Conservation (phyloP, 176 grass and related monocot species). For the Aegilops longissima region DNA sequence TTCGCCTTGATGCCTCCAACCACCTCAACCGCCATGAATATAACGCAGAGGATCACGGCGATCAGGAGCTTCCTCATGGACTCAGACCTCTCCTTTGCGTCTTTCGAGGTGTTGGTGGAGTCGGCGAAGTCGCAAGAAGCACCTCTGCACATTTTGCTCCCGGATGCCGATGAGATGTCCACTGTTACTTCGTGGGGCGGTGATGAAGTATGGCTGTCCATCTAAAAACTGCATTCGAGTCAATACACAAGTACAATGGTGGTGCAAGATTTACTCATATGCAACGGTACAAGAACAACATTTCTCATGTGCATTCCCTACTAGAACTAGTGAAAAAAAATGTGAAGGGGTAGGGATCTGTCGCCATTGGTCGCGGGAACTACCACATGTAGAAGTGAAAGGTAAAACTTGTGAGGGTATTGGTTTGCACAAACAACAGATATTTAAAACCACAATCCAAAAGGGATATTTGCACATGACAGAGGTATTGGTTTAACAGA, state of each 20-base stretch:
- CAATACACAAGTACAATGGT: not conserved
- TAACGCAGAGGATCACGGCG: constrained; percentile 73
- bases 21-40: constrained; percentile 94
- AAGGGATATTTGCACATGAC: too few relatives aligned
- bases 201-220: constrained; percentile 49
- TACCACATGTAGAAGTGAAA: not conserved
- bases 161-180: constrained; percentile 47
- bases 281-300: not conserved
- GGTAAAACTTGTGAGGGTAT: too few relatives aligned
- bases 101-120: constrained; percentile 46
- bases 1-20: constrained; percentile 94
- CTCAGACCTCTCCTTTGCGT: constrained; percentile 59
- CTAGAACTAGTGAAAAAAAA: not conserved
- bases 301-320: not conserved
- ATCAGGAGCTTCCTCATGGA: constrained; percentile 91
- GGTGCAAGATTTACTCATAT: not conserved
- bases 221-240: constrained; percentile 51
- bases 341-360: too few relatives aligned
- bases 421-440: not conserved
- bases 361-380: not conserved
- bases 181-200: constrained; percentile 55
- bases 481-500: too few relatives aligned
- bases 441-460: too few relatives aligned
- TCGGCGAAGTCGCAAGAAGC: constrained; percentile 71
- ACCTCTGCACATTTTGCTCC: constrained; percentile 67